Percentiles rank a stretch among this genome's conserved stretches.
These are phyloP conservation scores for Eruca vesicaria DNA, from an alignment of 441 rosid genomes.

Conservation along the genomic window DNA sequence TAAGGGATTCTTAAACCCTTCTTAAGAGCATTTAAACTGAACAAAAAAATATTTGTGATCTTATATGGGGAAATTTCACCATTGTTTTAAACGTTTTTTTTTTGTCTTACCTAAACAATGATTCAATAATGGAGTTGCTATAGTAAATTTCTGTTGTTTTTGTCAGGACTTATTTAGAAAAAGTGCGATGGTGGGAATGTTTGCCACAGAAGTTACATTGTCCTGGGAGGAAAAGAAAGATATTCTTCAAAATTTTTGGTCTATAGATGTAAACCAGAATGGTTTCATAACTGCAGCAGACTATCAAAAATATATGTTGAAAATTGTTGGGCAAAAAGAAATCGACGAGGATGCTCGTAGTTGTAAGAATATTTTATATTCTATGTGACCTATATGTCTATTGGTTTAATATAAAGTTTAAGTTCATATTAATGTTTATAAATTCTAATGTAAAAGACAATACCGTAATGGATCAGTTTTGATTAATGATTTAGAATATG, in stretches of 20 bases:
- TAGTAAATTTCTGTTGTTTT: background rate
- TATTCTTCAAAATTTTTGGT: background rate
- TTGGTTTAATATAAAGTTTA: too few species aligned
- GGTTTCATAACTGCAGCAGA: background rate
- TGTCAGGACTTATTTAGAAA: background rate
- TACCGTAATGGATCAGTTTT: too few species aligned
- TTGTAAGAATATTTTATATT: too few species aligned
- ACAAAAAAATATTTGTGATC: background rate
- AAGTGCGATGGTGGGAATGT: background rate
- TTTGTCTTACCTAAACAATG: background rate
- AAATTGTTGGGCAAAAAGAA: background rate
- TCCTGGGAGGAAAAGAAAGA: background rate
- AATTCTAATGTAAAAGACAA: too few species aligned
- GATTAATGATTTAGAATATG: too few species aligned
- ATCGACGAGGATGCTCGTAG: background rate
- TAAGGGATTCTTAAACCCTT: background rate
- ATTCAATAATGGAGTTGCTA: background rate
- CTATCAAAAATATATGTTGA: background rate
- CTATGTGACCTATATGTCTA: too few species aligned
- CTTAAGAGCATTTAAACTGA: background rate
- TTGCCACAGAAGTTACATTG: background rate
- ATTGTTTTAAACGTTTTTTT: background rate
- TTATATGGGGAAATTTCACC: background rate
- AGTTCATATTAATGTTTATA: too few species aligned
- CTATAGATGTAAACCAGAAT: background rate